Evolutionary conservation across 2,329 filamentous ascomycete species (phyloP).

Genomic region (Sodiomyces alkalinus): DNA sequence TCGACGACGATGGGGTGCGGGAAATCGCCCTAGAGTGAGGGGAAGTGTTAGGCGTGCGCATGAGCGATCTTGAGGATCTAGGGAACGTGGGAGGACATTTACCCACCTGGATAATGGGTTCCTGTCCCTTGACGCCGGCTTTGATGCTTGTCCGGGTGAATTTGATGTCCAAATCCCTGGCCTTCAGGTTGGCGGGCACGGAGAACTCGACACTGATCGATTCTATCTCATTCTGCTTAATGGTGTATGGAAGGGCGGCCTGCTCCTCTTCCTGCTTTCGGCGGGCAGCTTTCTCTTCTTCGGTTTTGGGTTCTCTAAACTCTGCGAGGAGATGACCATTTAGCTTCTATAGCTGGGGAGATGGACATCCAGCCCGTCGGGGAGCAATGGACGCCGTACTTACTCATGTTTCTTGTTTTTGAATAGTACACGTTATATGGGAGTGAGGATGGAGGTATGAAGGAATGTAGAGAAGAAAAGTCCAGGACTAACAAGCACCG

Average conservation of each 20-base stretch:
- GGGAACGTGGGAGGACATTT: no score
- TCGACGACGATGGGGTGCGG: slow-evolving; percentile 66
- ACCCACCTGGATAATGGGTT: slow-evolving; percentile 64
- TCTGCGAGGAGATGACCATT: no score
- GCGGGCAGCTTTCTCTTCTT: slow-evolving; percentile 40
- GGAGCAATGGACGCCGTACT: slow-evolving; percentile 3
- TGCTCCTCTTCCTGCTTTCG: slow-evolving; percentile 78
- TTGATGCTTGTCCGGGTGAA: slow-evolving; percentile 66
- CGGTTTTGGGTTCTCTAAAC: slow-evolving; percentile 33
- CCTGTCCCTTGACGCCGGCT: slow-evolving; percentile 77
- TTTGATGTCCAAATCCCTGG: slow-evolving; percentile 66
- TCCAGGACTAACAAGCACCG: no score
- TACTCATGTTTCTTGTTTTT: neutral
- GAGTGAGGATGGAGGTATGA: no score
- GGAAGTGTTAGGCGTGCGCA: neutral
- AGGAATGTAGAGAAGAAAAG: no score
- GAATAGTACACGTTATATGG: no score
- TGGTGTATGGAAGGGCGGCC: slow-evolving; percentile 86
- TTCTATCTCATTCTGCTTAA: slow-evolving; percentile 71
- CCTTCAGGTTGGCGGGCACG: slow-evolving; percentile 73
- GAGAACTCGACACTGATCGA: slow-evolving; percentile 70
- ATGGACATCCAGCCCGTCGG: no score
- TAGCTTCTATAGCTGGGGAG: no score
- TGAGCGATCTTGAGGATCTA: no score
- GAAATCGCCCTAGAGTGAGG: slow-evolving; percentile 55